phyloP scores from a whole-genome alignment of 176 grass and related monocot genomes.

The Zoysia japonica region DNA sequence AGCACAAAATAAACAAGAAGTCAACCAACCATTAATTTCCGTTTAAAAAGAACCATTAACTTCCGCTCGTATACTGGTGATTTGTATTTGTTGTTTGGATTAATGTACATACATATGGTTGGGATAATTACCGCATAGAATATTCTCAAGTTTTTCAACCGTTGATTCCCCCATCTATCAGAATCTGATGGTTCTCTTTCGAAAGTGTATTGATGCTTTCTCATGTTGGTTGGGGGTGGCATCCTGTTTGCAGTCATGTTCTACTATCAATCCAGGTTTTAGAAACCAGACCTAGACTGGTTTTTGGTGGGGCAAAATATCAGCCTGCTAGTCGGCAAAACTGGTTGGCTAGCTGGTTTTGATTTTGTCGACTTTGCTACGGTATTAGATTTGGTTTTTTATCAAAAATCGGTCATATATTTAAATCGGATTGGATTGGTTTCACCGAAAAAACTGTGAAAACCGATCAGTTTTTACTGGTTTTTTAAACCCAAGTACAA shows the following conservation, averaged over 20 bases:
- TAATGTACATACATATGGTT: constrained; percentile 62
- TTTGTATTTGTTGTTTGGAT: constrained; percentile 51
- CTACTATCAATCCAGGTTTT: no score
- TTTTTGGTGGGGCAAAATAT: no score
- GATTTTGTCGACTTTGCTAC: no score
- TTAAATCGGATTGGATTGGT: no score
- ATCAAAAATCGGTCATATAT: no score
- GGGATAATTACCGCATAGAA: constrained; percentile 29
- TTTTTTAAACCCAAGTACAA: no score
- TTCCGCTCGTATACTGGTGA: constrained; percentile 38
- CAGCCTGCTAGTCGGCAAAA: no score
- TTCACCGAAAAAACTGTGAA: no score
- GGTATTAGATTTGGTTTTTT: no score
- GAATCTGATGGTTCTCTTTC: background rate
- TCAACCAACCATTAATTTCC: constrained; percentile 40
- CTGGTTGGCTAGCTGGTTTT: no score
- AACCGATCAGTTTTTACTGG: no score
- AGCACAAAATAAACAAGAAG: constrained; percentile 46
- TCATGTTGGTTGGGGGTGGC: background rate
- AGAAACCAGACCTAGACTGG: no score
- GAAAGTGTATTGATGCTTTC: background rate
- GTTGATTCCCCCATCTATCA: constrained; percentile 7
- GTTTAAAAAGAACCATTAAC: constrained; percentile 16
- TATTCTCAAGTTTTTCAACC: constrained; percentile 27
- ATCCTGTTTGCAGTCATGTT: background rate